phyloP scores from a whole-genome alignment of 1,284 basidiomycete species.

The Cryptococcus sp. region DNA sequence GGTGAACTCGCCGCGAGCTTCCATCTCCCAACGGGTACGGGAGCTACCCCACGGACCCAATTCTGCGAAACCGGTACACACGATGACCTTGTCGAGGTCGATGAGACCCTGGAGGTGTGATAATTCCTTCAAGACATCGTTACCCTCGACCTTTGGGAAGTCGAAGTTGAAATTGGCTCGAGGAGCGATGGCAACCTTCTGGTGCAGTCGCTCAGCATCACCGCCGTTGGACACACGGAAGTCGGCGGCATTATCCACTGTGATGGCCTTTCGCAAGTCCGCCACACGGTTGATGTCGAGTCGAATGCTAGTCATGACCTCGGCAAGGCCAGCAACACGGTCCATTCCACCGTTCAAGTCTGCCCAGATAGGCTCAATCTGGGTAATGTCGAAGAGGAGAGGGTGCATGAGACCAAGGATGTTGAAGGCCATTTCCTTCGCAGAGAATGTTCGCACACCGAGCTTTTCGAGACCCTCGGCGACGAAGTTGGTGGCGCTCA shows the following conservation, averaged over 20 bases:
- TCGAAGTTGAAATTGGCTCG: constrained; percentile 96
- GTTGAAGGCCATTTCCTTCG: constrained; percentile 99
- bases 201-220: constrained; percentile 89
- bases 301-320: constrained; percentile 86
- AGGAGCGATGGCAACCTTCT: constrained; percentile 89
- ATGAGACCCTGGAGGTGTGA: constrained; percentile 78
- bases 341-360: constrained; percentile 98
- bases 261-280: constrained; percentile 87
- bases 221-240: constrained; percentile 89
- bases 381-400: constrained; percentile 99
- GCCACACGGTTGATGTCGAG: constrained; percentile 73
- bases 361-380: constrained; percentile 98
- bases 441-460: constrained; percentile 95
- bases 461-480: constrained; percentile 91
- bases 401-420: constrained; percentile 98
- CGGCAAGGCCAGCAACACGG: constrained; percentile 89
- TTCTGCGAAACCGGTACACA: constrained; percentile 95
- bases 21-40: constrained; percentile 99
- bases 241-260: constrained; percentile 91
- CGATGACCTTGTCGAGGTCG: constrained; percentile 93
- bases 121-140: constrained; percentile 70
- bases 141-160: constrained; percentile 77
- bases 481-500: constrained; percentile 93
- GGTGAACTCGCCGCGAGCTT: constrained; percentile 87
- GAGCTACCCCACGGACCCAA: constrained; percentile 99